Percentiles rank a stretch among this genome's conserved stretches.
Conservation (phyloP, 78 protist genomes). For the Isochrysis galbana region DNA sequence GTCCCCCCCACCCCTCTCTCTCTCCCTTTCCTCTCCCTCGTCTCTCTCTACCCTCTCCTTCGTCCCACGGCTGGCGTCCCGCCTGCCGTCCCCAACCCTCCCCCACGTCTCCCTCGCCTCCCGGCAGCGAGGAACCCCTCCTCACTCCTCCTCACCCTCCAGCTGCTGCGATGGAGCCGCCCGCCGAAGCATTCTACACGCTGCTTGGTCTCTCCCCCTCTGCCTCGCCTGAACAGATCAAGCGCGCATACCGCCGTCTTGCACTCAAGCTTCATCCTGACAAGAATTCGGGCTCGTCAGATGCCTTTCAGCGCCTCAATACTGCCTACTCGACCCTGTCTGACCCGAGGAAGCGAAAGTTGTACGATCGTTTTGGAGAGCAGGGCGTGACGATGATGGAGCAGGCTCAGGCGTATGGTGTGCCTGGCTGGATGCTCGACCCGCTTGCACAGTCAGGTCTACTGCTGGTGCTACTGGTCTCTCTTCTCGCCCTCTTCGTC, state of each 20-base stretch:
- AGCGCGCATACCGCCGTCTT: not conserved
- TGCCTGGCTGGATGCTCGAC: not conserved
- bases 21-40: too few species aligned
- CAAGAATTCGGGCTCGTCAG: not conserved
- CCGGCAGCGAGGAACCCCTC: too few species aligned
- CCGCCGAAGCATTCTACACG: not conserved
- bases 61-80: too few species aligned
- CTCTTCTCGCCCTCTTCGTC: not conserved
- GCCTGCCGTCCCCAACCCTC: too few species aligned
- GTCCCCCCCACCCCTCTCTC: too few species aligned
- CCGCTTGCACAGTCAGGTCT: not conserved
- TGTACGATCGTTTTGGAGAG: not conserved
- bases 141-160: too few species aligned
- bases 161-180: too few species aligned
- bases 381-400: constrained; percentile 1
- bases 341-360: not conserved
- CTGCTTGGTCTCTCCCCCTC: not conserved
- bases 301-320: not conserved
- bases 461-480: not conserved
- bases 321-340: not conserved
- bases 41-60: too few species aligned
- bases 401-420: not conserved
- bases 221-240: not conserved
- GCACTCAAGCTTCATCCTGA: not conserved
- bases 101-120: too few species aligned